Evolutionary conservation across 805 yeast genomes (phyloP).

Genomic region (Ogataea siamensis): DNA sequence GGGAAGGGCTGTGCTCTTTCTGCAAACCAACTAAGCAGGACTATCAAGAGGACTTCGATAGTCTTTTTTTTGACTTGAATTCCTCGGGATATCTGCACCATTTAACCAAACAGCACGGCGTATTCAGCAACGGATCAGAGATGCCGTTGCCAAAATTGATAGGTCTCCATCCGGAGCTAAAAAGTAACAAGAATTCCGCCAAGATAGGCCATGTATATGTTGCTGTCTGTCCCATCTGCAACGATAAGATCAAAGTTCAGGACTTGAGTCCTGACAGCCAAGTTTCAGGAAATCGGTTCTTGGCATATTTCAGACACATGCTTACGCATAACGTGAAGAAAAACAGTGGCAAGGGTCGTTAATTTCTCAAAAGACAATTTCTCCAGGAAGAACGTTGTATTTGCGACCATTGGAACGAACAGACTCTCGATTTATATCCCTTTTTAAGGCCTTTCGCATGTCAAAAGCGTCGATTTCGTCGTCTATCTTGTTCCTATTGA

Average conservation of each 20-base stretch:
- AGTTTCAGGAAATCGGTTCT: constrained; percentile 15
- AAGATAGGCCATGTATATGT: constrained; percentile 17
- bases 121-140: constrained; percentile 25
- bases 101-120: constrained; percentile 28
- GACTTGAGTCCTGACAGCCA: constrained; percentile 11
- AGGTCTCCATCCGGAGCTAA: constrained; percentile 20
- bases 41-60: constrained; percentile 11
- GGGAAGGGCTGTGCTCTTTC: constrained; percentile 26
- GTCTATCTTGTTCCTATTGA: constrained; percentile 41
- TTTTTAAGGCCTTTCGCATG: constrained; percentile 64
- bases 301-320: constrained; percentile 22
- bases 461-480: constrained; percentile 87
- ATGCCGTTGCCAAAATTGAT: constrained; percentile 20
- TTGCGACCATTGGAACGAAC: constrained; percentile 60
- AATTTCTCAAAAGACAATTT: constrained; percentile 49
- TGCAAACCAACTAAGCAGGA: constrained; percentile 18
- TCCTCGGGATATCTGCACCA: constrained; percentile 29
- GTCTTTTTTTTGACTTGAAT: constrained; percentile 22
- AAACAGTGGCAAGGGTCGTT: constrained; percentile 11
- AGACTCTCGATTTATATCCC: constrained; percentile 55
- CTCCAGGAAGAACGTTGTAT: constrained; percentile 62
- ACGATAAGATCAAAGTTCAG: constrained; percentile 16
- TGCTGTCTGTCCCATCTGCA: constrained; percentile 18
- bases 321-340: constrained; percentile 19
- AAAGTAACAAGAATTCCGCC: constrained; percentile 13